phyloP scores from a whole-genome alignment of 441 rosid species.

The Metrosideros polymorpha region DNA sequence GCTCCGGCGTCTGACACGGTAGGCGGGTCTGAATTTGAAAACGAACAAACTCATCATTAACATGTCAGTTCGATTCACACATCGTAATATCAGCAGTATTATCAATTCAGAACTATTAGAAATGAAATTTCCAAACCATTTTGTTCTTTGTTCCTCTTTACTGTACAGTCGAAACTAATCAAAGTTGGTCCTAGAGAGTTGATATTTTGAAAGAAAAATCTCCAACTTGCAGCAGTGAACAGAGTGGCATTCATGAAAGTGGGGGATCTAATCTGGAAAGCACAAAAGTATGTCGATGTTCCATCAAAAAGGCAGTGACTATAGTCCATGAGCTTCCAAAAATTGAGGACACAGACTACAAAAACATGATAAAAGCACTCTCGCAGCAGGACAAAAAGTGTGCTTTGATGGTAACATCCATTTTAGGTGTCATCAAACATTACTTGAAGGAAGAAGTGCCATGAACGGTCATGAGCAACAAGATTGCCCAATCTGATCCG shows the following conservation, averaged over 20 bases:
- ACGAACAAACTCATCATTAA: not conserved
- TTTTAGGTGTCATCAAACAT: not conserved
- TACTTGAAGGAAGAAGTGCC: not conserved
- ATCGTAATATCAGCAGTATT: not conserved
- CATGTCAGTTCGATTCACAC: not conserved
- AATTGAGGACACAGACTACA: not conserved
- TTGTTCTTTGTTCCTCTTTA: not conserved
- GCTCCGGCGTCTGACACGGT: constrained; percentile 67
- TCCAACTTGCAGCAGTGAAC: not conserved
- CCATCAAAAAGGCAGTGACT: not conserved
- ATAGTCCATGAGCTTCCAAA: not conserved
- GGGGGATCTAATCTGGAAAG: not conserved
- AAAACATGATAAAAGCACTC: not conserved
- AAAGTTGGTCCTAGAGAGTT: not conserved
- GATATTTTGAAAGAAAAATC: not conserved
- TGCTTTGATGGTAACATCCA: not conserved
- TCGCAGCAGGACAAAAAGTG: not conserved
- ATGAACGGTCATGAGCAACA: not conserved
- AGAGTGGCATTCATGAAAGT: no score
- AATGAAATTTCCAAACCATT: not conserved
- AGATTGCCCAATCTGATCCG: not conserved
- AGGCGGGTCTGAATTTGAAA: constrained; percentile 49
- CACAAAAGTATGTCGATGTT: not conserved
- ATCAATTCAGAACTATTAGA: not conserved
- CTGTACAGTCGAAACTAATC: not conserved